phyloP scores from a whole-genome alignment of 192 early-diverging fungal species.

The Coemansia sp. region DNA sequence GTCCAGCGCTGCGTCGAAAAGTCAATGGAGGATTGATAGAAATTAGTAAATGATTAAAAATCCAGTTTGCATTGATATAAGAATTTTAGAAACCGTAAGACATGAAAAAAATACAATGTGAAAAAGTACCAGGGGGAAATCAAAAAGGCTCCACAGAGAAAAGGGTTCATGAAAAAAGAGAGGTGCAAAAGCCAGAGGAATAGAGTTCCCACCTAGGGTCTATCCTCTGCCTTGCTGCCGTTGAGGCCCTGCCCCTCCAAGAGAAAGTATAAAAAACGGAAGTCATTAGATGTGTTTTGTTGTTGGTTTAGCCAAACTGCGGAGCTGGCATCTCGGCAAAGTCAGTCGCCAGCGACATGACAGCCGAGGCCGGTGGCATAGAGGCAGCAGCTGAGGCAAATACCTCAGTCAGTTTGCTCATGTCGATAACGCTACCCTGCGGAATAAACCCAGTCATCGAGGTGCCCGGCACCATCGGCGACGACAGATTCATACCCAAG shows the following conservation, averaged over 20 bases:
- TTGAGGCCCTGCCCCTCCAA: too few species aligned
- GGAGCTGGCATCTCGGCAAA: conserved; percentile 1
- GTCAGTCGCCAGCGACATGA: conserved; percentile 14
- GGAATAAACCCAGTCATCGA: conserved; percentile 27
- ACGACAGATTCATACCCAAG: conserved; percentile 7
- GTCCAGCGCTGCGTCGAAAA: conserved; percentile 61
- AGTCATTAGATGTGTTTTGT: neutral
- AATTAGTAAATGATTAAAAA: neutral
- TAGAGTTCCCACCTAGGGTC: too few species aligned
- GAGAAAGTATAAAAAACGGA: too few species aligned
- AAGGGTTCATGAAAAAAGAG: neutral
- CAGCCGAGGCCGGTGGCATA: conserved; percentile 5
- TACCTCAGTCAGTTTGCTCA: conserved; percentile 32
- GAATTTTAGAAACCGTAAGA: neutral
- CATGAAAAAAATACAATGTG: neutral
- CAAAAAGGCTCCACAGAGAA: neutral
- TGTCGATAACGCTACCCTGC: conserved; percentile 25
- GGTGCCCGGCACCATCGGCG: conserved; percentile 35
- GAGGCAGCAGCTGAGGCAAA: conserved; percentile 15
- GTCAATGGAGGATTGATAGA: conserved; percentile 18
- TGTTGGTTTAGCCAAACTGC: conserved; percentile 1
- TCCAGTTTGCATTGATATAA: neutral
- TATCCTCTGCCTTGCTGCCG: too few species aligned
- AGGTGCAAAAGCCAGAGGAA: too few species aligned
- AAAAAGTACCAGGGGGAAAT: neutral